Percentiles rank a stretch among this genome's conserved stretches.
Conservation (phyloP, 148 eudicot genomes). For the Pharnaceum exiguum region DNA sequence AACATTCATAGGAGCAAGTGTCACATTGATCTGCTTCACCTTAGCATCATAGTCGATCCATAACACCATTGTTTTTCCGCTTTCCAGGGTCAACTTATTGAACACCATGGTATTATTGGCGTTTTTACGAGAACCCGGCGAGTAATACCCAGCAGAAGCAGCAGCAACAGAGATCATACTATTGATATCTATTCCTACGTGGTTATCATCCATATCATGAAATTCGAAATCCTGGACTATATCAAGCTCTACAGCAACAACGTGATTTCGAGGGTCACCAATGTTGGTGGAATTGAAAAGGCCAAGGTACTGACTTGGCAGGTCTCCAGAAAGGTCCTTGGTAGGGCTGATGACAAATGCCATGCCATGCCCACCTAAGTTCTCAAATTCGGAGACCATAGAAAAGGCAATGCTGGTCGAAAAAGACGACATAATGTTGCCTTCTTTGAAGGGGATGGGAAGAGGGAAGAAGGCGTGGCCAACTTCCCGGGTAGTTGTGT, state of each 20-base stretch:
- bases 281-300: constrained; percentile 6
- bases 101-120: background rate
- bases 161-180: background rate
- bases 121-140: too few relatives aligned
- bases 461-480: constrained; percentile 15
- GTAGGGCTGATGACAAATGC: constrained; percentile 28
- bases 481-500: constrained; percentile 2
- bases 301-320: constrained; percentile 21
- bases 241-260: constrained; percentile 34
- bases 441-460: constrained; percentile 5
- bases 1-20: constrained; percentile 1
- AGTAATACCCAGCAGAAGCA: constrained; percentile 8
- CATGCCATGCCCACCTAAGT: constrained; percentile 41
- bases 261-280: constrained; percentile 16
- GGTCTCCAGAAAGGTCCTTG: background rate
- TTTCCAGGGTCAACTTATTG: background rate
- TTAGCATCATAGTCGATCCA: constrained; percentile 20
- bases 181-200: constrained; percentile 16
- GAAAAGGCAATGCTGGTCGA: constrained; percentile 17
- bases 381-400: constrained; percentile 8
- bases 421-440: background rate
- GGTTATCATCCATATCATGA: constrained; percentile 20
- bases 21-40: background rate
- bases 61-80: background rate
- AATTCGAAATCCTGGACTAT: constrained; percentile 17